Conservation (phyloP, 345 rosid genomes). For the Aquilaria malaccensis region DNA sequence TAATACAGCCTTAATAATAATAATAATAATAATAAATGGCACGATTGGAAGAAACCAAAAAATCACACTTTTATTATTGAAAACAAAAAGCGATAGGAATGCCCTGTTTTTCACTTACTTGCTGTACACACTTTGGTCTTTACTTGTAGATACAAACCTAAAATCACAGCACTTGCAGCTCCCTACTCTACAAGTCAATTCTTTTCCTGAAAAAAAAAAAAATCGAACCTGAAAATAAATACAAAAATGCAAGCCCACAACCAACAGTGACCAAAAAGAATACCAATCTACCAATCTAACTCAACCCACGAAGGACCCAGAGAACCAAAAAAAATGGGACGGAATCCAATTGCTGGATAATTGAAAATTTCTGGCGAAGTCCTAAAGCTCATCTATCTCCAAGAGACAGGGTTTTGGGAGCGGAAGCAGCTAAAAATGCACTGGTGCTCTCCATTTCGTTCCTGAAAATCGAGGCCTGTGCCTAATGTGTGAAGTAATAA, state of each 20-base stretch:
- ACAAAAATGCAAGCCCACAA: slow-evolving; percentile 51
- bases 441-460: slow-evolving; percentile 69
- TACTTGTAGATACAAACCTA: slow-evolving; percentile 35
- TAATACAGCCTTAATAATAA: no score
- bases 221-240: neutral
- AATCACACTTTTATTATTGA: slow-evolving; percentile 37
- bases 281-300: slow-evolving; percentile 25
- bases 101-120: slow-evolving; percentile 30
- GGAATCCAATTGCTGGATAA: slow-evolving; percentile 6
- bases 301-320: slow-evolving; percentile 18
- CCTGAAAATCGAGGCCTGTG: slow-evolving; percentile 21
- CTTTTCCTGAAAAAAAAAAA: slow-evolving; percentile 15
- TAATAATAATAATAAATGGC: no score
- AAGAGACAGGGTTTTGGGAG: slow-evolving; percentile 46
- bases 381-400: slow-evolving; percentile 17
- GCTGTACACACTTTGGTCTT: slow-evolving; percentile 56
- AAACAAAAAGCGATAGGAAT: slow-evolving; percentile 21
- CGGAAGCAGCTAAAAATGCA: slow-evolving; percentile 92
- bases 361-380: slow-evolving; percentile 11
- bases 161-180: slow-evolving; percentile 29
- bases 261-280: slow-evolving; percentile 42
- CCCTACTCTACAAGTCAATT: slow-evolving; percentile 9
- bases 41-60: neutral
- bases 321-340: slow-evolving; percentile 1
- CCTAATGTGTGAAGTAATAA: slow-evolving; percentile 26